These are phyloP conservation scores for Alternaria triticimaculans DNA, from an alignment of 2,329 filamentous ascomycete genomes.

Conservation along the genomic window DNA sequence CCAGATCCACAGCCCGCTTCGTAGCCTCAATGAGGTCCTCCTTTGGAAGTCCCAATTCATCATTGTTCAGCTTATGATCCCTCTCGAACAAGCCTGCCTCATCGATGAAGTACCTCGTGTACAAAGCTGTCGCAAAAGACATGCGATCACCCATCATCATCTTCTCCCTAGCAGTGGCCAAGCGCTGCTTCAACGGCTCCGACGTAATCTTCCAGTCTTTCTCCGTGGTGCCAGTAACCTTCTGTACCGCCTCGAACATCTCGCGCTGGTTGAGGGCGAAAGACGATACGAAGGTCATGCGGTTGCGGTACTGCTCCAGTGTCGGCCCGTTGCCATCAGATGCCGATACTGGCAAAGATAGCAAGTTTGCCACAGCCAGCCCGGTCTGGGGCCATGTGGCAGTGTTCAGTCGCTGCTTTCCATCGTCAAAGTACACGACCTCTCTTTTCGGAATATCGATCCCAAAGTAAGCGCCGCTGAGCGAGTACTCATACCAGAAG, in stretches of 20 bases:
- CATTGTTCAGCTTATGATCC: conserved; percentile 55
- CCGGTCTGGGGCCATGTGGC: conserved; percentile 43
- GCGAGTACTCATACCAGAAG: conserved; percentile 49
- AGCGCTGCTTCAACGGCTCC: conserved; percentile 58
- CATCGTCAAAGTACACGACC: conserved; percentile 35
- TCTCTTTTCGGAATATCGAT: conserved; percentile 45
- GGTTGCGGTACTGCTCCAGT: conserved; percentile 34
- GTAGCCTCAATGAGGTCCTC: conserved; percentile 67
- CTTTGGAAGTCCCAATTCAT: conserved; percentile 61
- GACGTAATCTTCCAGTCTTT: conserved; percentile 48
- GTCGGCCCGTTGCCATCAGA: not conserved
- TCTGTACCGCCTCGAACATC: conserved; percentile 45
- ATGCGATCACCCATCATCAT: conserved; percentile 53
- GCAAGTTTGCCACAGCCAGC: conserved; percentile 39
- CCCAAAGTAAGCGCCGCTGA: conserved; percentile 40
- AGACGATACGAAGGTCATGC: conserved; percentile 44
- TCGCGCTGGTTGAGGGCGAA: conserved; percentile 48
- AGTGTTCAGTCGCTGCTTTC: conserved; percentile 42
- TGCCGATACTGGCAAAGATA: conserved; percentile 40
- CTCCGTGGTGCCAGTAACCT: conserved; percentile 42
- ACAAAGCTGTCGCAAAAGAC: conserved; percentile 55
- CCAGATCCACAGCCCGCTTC: conserved; percentile 30
- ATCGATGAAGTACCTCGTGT: conserved; percentile 63
- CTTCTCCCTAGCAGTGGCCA: conserved; percentile 54
- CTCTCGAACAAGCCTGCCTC: conserved; percentile 41